Conservation (phyloP, 257 asterid genomes). For the Penstemon davidsonii region DNA sequence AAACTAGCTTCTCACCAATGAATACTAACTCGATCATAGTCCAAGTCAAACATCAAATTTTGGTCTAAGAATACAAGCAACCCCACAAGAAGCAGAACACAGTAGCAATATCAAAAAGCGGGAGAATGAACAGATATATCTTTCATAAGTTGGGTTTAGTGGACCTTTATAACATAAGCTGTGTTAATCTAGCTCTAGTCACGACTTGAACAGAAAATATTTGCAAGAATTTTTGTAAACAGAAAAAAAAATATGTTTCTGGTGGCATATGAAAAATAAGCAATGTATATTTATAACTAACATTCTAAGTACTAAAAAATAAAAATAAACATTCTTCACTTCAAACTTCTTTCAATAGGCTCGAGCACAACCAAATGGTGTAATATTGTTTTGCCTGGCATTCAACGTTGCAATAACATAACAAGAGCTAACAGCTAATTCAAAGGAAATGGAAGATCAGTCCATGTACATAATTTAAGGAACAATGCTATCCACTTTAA, state of each 20-base stretch:
- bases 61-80: conserved; percentile 7
- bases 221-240: not conserved
- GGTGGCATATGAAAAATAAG: not conserved
- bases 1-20: conserved; percentile 1
- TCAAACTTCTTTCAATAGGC: not conserved
- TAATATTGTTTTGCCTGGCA: not conserved
- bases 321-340: not conserved
- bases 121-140: not conserved
- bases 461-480: not conserved
- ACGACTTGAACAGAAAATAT: not conserved
- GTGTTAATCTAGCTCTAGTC: conserved; percentile 8
- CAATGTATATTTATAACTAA: not conserved
- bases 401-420: not conserved
- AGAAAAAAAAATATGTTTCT: no score
- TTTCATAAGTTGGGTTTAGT: not conserved
- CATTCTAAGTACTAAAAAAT: not conserved
- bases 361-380: not conserved
- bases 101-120: not conserved
- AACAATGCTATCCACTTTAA: no score
- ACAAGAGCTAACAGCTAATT: not conserved
- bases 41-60: conserved; percentile 9
- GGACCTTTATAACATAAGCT: not conserved
- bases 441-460: not conserved
- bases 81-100: not conserved
- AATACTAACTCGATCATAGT: not conserved